A percentile compares a stretch with the other conserved stretches of the same genome.
phyloP scores from a whole-genome alignment of 306 rosid species.

The Pyrus pyrifolia region DNA sequence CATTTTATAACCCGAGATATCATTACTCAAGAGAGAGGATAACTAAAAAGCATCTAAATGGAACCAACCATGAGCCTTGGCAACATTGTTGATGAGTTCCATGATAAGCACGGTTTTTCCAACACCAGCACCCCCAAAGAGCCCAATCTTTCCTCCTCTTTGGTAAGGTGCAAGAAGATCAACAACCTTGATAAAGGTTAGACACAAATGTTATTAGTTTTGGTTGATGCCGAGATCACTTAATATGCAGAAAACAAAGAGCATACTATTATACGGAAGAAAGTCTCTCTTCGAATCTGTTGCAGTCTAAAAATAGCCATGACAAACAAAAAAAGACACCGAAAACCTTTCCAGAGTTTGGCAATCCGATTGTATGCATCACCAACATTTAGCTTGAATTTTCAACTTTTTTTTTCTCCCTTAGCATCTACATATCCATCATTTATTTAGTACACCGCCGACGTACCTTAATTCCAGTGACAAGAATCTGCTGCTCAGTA shows the following conservation, averaged over 20 bases:
- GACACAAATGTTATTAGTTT: neutral
- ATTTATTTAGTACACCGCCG: neutral
- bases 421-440: neutral
- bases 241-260: too few relatives aligned
- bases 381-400: neutral
- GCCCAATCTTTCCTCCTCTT: slow-evolving; percentile 89
- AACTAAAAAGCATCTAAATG: neutral
- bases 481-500: slow-evolving; percentile 83
- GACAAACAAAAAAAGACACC: neutral
- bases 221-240: neutral
- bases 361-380: neutral
- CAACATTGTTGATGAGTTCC: slow-evolving; percentile 95
- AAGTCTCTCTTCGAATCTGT: neutral
- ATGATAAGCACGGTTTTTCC: slow-evolving; percentile 87
- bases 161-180: slow-evolving; percentile 83
- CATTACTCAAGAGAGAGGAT: neutral
- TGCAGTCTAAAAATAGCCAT: neutral
- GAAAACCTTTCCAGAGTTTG: neutral
- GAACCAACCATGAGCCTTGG: slow-evolving; percentile 84
- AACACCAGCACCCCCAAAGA: slow-evolving; percentile 87
- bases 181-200: slow-evolving; percentile 46
- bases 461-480: slow-evolving; percentile 75
- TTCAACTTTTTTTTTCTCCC: neutral
- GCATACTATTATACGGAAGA: neutral
- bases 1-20: neutral